These are phyloP conservation scores for Volvox carteri DNA, from an alignment of 163 green algal genomes.

Conservation along the genomic window DNA sequence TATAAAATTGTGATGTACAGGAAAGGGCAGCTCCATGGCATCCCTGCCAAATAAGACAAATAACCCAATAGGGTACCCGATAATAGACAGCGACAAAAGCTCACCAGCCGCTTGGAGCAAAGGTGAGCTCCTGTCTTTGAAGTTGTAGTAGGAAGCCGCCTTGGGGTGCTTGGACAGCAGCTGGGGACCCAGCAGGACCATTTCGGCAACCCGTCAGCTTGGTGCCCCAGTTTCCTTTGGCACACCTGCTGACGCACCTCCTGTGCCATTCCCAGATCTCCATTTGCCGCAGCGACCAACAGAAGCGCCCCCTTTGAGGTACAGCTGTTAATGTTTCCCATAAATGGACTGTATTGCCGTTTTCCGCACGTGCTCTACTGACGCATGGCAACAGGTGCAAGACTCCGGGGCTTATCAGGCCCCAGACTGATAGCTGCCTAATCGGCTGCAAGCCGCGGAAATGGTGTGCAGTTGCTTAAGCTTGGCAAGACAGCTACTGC, in stretches of 20 bases:
- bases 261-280: conserved; percentile 53
- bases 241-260: conserved; percentile 23
- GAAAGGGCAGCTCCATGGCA: too few species aligned
- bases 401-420: background rate
- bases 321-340: conserved; percentile 57
- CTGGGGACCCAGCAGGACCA: conserved; percentile 11
- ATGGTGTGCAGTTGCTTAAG: conserved; percentile 2
- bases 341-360: background rate
- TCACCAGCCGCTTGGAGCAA: conserved; percentile 64
- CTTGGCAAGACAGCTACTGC: too few species aligned
- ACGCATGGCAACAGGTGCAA: background rate
- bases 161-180: conserved; percentile 57
- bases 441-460: background rate
- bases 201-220: background rate
- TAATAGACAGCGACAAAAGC: conserved; percentile 41
- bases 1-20: too few species aligned
- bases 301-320: conserved; percentile 59
- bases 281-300: conserved; percentile 64
- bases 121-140: conserved; percentile 61
- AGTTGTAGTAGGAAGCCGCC: conserved; percentile 62
- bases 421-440: background rate
- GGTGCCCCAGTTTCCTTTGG: background rate
- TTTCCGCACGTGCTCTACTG: background rate
- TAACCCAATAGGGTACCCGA: background rate
- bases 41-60: background rate